Conservation (phyloP, 1,139 yeast genomes). For the Cylindricascospora bacillispora region DNA sequence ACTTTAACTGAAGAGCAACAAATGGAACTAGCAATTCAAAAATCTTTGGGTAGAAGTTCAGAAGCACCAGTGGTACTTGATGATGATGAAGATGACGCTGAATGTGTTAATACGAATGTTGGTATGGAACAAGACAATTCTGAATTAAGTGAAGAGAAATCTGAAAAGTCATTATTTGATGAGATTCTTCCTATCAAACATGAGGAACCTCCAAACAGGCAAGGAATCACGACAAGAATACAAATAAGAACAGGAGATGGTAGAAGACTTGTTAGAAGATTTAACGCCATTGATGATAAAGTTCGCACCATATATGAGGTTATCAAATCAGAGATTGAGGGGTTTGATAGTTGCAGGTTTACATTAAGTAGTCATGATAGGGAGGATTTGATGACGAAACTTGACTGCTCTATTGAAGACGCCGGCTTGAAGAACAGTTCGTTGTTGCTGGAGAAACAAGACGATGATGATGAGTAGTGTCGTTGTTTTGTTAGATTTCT, state of each 20-base stretch:
- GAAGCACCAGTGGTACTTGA: constrained; percentile 7
- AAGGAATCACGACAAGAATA: constrained; percentile 55
- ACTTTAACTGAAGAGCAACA: constrained; percentile 76
- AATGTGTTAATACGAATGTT: constrained; percentile 6
- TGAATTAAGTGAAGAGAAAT: constrained; percentile 12
- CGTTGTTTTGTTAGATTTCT: no score
- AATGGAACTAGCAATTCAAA: constrained; percentile 61
- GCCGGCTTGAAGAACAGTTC: constrained; percentile 78
- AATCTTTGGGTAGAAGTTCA: constrained; percentile 35
- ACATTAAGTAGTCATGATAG: constrained; percentile 51
- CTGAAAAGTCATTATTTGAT: constrained; percentile 21
- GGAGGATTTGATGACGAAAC: constrained; percentile 46
- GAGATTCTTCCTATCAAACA: constrained; percentile 35
- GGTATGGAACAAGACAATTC: constrained; percentile 12
- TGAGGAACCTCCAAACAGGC: constrained; percentile 46
- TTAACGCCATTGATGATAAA: constrained; percentile 38
- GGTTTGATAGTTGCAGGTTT: constrained; percentile 35
- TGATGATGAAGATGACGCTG: constrained; percentile 11
- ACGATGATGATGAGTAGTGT: no score
- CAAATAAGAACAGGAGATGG: constrained; percentile 87
- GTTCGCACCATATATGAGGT: constrained; percentile 51
- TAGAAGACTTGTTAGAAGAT: constrained; percentile 64
- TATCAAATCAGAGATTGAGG: constrained; percentile 41
- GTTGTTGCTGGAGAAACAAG: constrained; percentile 46
- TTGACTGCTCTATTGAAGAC: constrained; percentile 51